A percentile compares a stretch with the other conserved stretches of the same genome.
These are phyloP conservation scores for Cokeromyces recurvatus DNA, from an alignment of 371 early-diverging fungal genomes.

Conservation along the genomic window DNA sequence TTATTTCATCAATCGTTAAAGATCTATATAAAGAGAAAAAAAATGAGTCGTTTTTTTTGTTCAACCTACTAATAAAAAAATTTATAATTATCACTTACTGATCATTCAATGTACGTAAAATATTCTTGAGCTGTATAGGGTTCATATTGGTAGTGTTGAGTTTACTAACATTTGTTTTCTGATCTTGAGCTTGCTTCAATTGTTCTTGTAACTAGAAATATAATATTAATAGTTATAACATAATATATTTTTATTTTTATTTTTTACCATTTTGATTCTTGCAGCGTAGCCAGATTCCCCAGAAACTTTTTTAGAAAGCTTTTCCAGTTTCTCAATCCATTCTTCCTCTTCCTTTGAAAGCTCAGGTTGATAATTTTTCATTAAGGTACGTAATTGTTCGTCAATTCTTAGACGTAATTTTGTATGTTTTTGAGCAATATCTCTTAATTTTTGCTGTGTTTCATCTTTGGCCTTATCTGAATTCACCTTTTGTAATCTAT, in stretches of 20 bases:
- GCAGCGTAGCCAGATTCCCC: conserved; percentile 15
- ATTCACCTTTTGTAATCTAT: conserved; percentile 6
- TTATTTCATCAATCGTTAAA: background rate
- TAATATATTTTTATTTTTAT: background rate
- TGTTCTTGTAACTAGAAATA: background rate
- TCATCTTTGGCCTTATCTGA: conserved; percentile 6
- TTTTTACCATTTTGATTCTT: conserved; percentile 9
- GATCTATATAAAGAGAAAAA: too few species aligned
- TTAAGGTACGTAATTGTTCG: conserved; percentile 12
- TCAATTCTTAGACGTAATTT: conserved; percentile 21
- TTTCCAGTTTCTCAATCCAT: conserved; percentile 14
- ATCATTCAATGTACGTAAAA: conserved; percentile 7
- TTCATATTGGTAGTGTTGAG: conserved; percentile 1
- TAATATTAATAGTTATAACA: background rate
- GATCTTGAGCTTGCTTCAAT: background rate
- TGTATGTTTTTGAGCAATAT: conserved; percentile 8
- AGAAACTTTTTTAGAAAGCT: conserved; percentile 9
- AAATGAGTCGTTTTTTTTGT: too few species aligned
- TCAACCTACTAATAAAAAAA: background rate
- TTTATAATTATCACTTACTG: conserved; percentile 6
- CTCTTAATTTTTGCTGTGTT: conserved; percentile 10
- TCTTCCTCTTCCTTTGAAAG: conserved; percentile 19
- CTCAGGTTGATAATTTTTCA: conserved; percentile 17
- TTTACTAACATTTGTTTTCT: background rate
- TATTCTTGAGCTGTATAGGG: conserved; percentile 1